These are phyloP conservation scores for Hemileccinum impolitum DNA, from an alignment of 768 basidiomycete genomes.

Conservation along the genomic window DNA sequence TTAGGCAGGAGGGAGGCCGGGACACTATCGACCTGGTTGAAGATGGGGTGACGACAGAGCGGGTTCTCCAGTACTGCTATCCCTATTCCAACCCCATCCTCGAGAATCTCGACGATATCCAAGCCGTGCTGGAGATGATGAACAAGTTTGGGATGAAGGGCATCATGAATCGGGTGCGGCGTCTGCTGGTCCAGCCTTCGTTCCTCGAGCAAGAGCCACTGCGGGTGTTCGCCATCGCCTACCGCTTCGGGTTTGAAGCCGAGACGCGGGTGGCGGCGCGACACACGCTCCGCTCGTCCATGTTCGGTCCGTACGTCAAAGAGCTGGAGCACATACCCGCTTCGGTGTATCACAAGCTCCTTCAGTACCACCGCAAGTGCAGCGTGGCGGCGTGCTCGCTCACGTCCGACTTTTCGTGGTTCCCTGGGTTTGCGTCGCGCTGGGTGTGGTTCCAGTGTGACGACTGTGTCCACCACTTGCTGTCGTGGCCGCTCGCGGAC, in stretches of 20 bases:
- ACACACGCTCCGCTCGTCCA: conserved; percentile 33
- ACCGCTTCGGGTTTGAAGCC: conserved; percentile 33
- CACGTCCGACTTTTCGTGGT: conserved; percentile 36
- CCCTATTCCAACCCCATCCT: conserved; percentile 34
- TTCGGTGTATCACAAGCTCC: conserved; percentile 33
- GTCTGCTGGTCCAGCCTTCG: conserved; percentile 23
- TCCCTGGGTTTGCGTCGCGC: conserved; percentile 34
- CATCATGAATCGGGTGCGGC: conserved; percentile 28
- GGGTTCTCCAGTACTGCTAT: conserved; percentile 36
- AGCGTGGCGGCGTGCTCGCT: conserved; percentile 29
- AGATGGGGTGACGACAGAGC: conserved; percentile 28
- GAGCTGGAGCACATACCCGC: conserved; percentile 39
- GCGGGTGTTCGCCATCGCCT: conserved; percentile 39
- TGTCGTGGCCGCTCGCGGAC: conserved; percentile 34
- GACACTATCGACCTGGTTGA: conserved; percentile 33
- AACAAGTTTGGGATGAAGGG: conserved; percentile 39
- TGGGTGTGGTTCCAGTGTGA: conserved; percentile 40
- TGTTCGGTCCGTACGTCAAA: conserved; percentile 33
- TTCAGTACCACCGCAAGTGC: conserved; percentile 36
- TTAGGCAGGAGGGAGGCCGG: conserved; percentile 22
- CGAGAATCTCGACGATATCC: conserved; percentile 34
- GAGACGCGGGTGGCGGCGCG: conserved; percentile 35
- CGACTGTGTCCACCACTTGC: conserved; percentile 31
- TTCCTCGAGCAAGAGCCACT: conserved; percentile 32
- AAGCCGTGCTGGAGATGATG: conserved; percentile 34